phyloP scores from a whole-genome alignment of 352 stramenopile species.

The Poterioochromonas sp. region DNA sequence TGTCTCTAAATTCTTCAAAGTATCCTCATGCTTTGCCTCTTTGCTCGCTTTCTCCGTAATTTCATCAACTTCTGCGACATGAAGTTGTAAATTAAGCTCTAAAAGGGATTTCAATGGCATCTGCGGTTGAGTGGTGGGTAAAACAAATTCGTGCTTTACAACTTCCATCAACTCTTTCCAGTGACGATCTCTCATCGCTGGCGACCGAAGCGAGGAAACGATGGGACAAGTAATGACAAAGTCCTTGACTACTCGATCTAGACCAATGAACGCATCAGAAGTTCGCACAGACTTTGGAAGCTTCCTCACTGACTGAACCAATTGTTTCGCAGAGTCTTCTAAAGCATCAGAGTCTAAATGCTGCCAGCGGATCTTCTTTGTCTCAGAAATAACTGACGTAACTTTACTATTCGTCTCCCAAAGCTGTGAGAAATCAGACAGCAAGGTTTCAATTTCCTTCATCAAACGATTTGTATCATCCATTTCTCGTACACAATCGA shows the following conservation, averaged over 20 bases:
- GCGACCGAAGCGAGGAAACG: conserved; percentile 39
- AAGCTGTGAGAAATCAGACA: conserved; percentile 35
- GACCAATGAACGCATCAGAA: conserved; percentile 31
- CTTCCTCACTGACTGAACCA: conserved; percentile 37
- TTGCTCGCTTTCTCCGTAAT: conserved; percentile 77
- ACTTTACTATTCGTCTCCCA: conserved; percentile 39
- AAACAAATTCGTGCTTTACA: conserved; percentile 39
- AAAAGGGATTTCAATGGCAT: conserved; percentile 62
- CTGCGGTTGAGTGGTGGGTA: conserved; percentile 43
- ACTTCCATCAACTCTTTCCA: conserved; percentile 46
- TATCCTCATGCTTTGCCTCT: conserved; percentile 74
- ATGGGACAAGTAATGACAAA: conserved; percentile 43
- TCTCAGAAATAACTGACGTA: conserved; percentile 36
- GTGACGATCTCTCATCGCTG: conserved; percentile 48
- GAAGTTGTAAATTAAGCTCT: conserved; percentile 63
- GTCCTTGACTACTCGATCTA: conserved; percentile 39
- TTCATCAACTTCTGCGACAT: conserved; percentile 70
- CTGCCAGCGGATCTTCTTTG: conserved; percentile 35
- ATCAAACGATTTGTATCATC: conserved; percentile 30
- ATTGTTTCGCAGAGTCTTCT: conserved; percentile 37
- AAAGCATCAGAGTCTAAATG: conserved; percentile 40
- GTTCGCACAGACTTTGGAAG: conserved; percentile 29
- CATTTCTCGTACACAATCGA: conserved; percentile 41
- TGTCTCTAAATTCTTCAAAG: conserved; percentile 63
- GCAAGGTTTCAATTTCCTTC: conserved; percentile 23